phyloP scores from a whole-genome alignment of 179 eudicot species.

The Heliamphora pulchella region DNA sequence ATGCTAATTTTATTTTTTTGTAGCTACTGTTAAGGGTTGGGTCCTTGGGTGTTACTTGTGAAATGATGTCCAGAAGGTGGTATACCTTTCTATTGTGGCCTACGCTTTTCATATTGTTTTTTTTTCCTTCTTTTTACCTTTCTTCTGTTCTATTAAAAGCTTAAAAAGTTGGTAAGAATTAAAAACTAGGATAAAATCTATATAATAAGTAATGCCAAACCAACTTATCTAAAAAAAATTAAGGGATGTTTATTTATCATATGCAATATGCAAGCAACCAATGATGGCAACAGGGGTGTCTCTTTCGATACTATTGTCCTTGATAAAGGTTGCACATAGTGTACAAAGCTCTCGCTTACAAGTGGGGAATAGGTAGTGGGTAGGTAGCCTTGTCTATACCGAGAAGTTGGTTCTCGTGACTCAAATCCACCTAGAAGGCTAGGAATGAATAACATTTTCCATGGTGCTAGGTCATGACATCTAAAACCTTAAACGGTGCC shows the following conservation, averaged over 20 bases:
- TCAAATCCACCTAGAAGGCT: too few relatives aligned
- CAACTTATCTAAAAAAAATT: too few relatives aligned
- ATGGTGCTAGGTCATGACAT: not conserved
- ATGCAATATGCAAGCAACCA: not conserved
- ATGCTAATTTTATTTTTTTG: not conserved
- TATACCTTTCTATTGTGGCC: not conserved
- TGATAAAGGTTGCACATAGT: too few relatives aligned
- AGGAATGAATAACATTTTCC: not conserved
- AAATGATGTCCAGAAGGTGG: not conserved
- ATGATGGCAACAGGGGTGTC: not conserved
- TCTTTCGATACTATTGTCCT: not conserved
- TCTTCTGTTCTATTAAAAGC: too few relatives aligned
- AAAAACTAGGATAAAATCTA: too few relatives aligned
- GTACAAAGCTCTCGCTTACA: too few relatives aligned
- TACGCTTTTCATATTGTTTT: not conserved
- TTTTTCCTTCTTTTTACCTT: not conserved
- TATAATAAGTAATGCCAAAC: too few relatives aligned
- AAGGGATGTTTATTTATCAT: too few relatives aligned
- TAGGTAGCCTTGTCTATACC: too few relatives aligned
- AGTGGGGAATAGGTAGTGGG: too few relatives aligned
- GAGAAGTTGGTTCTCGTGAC: too few relatives aligned
- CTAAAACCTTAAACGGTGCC: not conserved
- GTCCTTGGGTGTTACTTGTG: not conserved
- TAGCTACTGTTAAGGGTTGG: not conserved
- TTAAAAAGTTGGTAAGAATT: too few relatives aligned